Percentiles rank a stretch among this genome's conserved stretches.
phyloP scores from a whole-genome alignment of 2,329 filamentous ascomycete genomes.

The Myriangium duriaei region DNA sequence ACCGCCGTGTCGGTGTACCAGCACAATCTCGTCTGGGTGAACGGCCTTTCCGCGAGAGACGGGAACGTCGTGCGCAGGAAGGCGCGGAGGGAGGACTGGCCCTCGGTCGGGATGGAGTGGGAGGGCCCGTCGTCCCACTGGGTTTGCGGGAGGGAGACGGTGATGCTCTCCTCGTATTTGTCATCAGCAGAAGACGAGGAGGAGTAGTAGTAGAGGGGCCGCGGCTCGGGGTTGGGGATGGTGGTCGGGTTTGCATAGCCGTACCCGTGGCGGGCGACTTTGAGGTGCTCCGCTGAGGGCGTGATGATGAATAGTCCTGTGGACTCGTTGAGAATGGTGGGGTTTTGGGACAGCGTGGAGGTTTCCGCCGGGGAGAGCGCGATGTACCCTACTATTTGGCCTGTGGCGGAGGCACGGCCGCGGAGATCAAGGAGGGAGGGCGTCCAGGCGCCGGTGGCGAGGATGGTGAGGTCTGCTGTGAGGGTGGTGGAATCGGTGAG shows the following conservation, averaged over 20 bases:
- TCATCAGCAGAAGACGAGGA: constrained; percentile 38
- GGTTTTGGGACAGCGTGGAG: constrained; percentile 48
- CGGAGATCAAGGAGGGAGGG: constrained; percentile 63
- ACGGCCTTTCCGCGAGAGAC: constrained; percentile 27
- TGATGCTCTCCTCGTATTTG: constrained; percentile 30
- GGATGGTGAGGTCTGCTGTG: constrained; percentile 58
- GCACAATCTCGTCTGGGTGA: constrained; percentile 37
- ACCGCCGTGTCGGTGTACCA: constrained; percentile 46
- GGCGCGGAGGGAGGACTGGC: constrained; percentile 46
- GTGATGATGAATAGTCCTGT: constrained; percentile 66
- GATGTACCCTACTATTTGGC: constrained; percentile 69
- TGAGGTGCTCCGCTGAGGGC: constrained; percentile 37
- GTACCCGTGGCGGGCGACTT: constrained; percentile 39
- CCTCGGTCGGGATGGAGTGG: constrained; percentile 44
- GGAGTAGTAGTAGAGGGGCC: constrained; percentile 21
- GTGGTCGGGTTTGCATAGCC: constrained; percentile 36
- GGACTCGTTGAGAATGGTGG: constrained; percentile 60
- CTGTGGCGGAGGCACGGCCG: constrained; percentile 66
- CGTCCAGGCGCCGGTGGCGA: constrained; percentile 84
- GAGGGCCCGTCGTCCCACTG: constrained; percentile 30
- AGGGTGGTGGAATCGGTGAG: constrained; percentile 39
- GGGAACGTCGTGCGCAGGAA: constrained; percentile 45
- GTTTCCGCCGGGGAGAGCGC: constrained; percentile 62
- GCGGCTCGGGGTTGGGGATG: constrained; percentile 35
- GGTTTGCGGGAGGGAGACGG: constrained; percentile 38